These are phyloP conservation scores for Ustulina deusta DNA, from an alignment of 2,329 filamentous ascomycete species.

Conservation along the genomic window DNA sequence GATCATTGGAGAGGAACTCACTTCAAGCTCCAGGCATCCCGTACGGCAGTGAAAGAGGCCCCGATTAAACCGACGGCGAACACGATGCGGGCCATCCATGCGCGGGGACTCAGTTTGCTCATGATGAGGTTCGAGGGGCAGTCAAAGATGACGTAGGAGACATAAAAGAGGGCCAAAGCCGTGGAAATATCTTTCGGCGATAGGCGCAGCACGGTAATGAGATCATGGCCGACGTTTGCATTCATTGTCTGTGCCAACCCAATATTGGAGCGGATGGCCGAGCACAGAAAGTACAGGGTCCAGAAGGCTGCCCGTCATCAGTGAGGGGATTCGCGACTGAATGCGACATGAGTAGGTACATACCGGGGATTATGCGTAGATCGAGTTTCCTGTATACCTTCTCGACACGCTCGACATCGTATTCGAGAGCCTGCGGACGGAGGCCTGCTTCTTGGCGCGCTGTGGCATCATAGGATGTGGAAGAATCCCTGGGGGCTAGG, in stretches of 20 bases:
- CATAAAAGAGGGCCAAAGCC: conserved; percentile 88
- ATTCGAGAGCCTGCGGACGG: conserved; percentile 48
- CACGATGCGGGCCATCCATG: conserved; percentile 94
- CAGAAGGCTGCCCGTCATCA: conserved; percentile 73
- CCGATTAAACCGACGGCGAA: conserved; percentile 88
- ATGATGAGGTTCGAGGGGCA: conserved; percentile 89
- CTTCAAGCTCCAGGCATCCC: conserved; percentile 87
- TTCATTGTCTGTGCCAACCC: conserved; percentile 98
- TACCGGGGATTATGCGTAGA: conserved; percentile 69
- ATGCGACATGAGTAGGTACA: conserved; percentile 29
- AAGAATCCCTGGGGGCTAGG: conserved; percentile 38
- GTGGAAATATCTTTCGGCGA: conserved; percentile 83
- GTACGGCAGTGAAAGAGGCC: conserved; percentile 83
- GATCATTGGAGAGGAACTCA: conserved; percentile 53
- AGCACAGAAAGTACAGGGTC: conserved; percentile 91
- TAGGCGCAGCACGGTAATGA: conserved; percentile 77
- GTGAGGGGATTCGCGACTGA: conserved; percentile 5
- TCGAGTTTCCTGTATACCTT: conserved; percentile 70
- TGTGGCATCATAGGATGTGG: conserved; percentile 37
- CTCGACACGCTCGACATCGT: conserved; percentile 65
- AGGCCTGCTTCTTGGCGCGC: conserved; percentile 34
- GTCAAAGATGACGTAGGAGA: conserved; percentile 91
- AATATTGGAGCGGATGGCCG: conserved; percentile 90
- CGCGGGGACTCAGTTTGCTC: conserved; percentile 83
- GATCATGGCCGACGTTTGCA: conserved; percentile 73